Conservation (phyloP, 2,329 filamentous ascomycete species). For the Aspergillus fructus region DNA sequence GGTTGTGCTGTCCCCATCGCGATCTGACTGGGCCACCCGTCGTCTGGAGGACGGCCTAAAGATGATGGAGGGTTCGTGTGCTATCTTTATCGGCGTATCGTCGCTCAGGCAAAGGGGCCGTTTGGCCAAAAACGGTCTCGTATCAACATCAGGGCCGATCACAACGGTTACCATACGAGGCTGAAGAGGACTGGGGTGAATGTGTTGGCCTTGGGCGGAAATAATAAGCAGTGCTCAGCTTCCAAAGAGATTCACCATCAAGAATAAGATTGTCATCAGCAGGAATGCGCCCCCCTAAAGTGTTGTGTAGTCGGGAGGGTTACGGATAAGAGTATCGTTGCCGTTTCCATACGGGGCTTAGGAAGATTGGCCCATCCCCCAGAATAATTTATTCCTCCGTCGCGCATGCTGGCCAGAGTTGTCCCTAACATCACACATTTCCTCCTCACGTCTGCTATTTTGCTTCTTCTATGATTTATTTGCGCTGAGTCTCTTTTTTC, state of each 20-base stretch:
- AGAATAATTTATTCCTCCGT: slow-evolving; percentile 10
- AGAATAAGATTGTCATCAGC: background rate
- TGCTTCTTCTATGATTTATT: background rate
- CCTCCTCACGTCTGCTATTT: background rate
- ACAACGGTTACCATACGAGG: background rate
- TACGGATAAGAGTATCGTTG: slow-evolving; percentile 5
- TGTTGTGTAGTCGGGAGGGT: background rate
- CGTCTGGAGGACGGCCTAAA: slow-evolving; percentile 4
- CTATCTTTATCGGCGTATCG: slow-evolving; percentile 11
- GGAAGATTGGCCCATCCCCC: slow-evolving; percentile 6
- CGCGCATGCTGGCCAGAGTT: slow-evolving; percentile 9
- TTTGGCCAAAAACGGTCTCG: background rate
- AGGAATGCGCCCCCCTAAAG: background rate
- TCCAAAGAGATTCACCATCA: background rate
- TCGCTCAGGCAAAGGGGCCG: slow-evolving; percentile 2
- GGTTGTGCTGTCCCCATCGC: background rate
- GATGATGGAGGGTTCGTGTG: background rate
- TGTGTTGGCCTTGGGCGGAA: background rate
- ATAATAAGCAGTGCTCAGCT: background rate
- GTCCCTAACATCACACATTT: slow-evolving; percentile 15
- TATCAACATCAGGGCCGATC: background rate
- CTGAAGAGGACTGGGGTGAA: background rate
- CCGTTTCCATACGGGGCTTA: slow-evolving; percentile 16
- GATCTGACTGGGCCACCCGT: background rate
- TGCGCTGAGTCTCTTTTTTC: background rate